Conservation (phyloP, 768 basidiomycete species). For the Agaricus subrufescens region DNA sequence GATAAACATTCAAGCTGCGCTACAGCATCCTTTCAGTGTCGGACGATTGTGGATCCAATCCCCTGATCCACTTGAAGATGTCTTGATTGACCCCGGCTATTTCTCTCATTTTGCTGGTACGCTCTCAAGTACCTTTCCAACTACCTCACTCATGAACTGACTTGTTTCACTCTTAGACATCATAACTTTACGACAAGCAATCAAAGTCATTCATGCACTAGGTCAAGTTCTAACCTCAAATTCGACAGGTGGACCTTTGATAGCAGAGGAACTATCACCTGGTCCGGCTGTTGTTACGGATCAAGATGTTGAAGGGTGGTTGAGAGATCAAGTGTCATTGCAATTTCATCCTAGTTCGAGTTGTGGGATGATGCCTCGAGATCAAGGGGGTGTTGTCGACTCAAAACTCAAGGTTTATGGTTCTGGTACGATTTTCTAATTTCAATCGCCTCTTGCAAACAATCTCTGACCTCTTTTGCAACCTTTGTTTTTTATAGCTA, state of each 20-base stretch:
- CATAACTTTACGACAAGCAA: conserved; percentile 48
- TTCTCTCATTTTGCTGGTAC: conserved; percentile 47
- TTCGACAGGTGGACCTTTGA: conserved; percentile 28
- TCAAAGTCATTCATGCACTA: conserved; percentile 54
- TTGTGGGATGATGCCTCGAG: conserved; percentile 26
- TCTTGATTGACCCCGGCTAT: conserved; percentile 65
- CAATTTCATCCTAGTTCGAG: conserved; percentile 52
- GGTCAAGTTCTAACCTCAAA: conserved; percentile 20
- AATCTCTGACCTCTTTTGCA: background rate
- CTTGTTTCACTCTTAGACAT: conserved; percentile 30
- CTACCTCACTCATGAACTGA: background rate
- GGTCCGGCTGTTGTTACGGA: conserved; percentile 40
- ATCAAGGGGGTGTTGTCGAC: conserved; percentile 27
- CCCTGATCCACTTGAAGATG: conserved; percentile 53
- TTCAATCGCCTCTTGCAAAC: background rate
- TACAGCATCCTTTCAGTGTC: conserved; percentile 62
- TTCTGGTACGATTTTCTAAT: conserved; percentile 15
- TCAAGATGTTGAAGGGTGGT: conserved; percentile 49
- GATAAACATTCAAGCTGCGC: conserved; percentile 53
- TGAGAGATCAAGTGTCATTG: conserved; percentile 35
- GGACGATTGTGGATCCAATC: conserved; percentile 63
- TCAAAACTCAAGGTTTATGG: conserved; percentile 25
- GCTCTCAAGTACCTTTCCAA: conserved; percentile 1
- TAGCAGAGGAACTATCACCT: conserved; percentile 26
- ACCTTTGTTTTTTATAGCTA: conserved; percentile 21